These are phyloP conservation scores for Rhizoctonia solani DNA, from an alignment of 1,284 basidiomycete species.

Conservation along the genomic window DNA sequence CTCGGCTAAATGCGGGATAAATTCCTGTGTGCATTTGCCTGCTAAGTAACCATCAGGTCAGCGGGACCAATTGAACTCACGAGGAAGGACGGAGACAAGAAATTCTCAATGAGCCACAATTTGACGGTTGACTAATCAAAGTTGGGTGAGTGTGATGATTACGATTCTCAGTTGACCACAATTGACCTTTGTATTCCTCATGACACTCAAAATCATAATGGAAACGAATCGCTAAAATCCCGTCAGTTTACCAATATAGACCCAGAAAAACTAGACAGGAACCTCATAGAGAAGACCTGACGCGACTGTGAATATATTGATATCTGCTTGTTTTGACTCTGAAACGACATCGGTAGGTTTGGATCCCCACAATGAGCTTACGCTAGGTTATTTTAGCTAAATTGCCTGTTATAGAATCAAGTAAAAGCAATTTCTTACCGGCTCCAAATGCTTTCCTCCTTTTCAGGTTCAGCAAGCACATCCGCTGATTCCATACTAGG, in stretches of 20 bases:
- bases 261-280: conserved; percentile 30
- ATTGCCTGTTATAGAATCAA: conserved; percentile 3
- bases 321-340: conserved; percentile 66
- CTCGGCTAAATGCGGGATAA: conserved; percentile 88
- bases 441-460: conserved; percentile 23
- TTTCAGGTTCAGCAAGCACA: conserved; percentile 57
- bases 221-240: conserved; percentile 84
- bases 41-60: conserved; percentile 29
- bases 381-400: background rate
- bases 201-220: conserved; percentile 96
- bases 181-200: conserved; percentile 81
- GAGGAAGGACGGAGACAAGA: conserved; percentile 95
- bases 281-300: conserved; percentile 96
- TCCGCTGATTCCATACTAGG: conserved; percentile 81
- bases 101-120: conserved; percentile 99
- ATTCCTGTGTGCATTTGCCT: conserved; percentile 62
- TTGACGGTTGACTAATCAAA: conserved; percentile 69
- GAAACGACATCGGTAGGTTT: conserved; percentile 21
- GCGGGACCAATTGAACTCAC: conserved; percentile 55
- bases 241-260: conserved; percentile 34
- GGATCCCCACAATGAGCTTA: conserved; percentile 24
- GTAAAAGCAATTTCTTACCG: conserved; percentile 19
- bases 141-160: background rate
- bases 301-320: conserved; percentile 99
- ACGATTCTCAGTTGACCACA: background rate